Evolutionary conservation across 2,329 filamentous ascomycete genomes (phyloP).

Genomic region (Ophiostoma perfectum): DNA sequence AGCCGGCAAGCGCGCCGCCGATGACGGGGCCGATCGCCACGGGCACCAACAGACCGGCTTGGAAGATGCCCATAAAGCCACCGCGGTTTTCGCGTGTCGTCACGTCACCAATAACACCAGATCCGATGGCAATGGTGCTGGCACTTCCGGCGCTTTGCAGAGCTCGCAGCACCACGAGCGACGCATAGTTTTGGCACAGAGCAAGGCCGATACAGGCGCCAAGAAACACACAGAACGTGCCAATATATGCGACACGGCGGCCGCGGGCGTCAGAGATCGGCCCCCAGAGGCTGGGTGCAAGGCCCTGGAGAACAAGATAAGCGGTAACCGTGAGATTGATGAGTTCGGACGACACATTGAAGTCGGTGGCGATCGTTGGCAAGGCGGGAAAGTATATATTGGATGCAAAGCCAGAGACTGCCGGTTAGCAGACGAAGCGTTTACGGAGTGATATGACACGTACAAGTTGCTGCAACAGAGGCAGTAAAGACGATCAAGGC

Average conservation of each 20-base stretch:
- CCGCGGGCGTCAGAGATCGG: conserved; percentile 57
- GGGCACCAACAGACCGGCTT: conserved; percentile 52
- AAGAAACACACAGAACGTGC: conserved; percentile 54
- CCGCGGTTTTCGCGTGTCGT: conserved; percentile 64
- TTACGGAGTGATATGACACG: conserved; percentile 22
- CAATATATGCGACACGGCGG: conserved; percentile 55
- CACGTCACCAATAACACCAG: conserved; percentile 67
- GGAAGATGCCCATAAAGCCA: conserved; percentile 62
- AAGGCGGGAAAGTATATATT: conserved; percentile 51
- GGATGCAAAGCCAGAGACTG: conserved; percentile 52
- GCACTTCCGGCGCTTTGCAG: conserved; percentile 60
- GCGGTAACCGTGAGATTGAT: conserved; percentile 51
- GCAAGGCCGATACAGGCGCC: conserved; percentile 55
- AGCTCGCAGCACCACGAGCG: conserved; percentile 55
- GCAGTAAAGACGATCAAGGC: conserved; percentile 43
- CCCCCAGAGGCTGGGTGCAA: conserved; percentile 56
- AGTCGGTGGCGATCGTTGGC: conserved; percentile 36
- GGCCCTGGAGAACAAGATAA: conserved; percentile 59
- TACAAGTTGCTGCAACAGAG: conserved; percentile 48
- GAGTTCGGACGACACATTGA: conserved; percentile 37
- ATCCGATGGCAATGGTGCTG: conserved; percentile 64
- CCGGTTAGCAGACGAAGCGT: not conserved
- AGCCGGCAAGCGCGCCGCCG: conserved; percentile 58
- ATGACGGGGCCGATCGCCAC: conserved; percentile 54
- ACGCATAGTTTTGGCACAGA: conserved; percentile 51